Base-by-base conservation (phyloP, 169 alveolate species). In the Blepharisma undulans region DNA sequence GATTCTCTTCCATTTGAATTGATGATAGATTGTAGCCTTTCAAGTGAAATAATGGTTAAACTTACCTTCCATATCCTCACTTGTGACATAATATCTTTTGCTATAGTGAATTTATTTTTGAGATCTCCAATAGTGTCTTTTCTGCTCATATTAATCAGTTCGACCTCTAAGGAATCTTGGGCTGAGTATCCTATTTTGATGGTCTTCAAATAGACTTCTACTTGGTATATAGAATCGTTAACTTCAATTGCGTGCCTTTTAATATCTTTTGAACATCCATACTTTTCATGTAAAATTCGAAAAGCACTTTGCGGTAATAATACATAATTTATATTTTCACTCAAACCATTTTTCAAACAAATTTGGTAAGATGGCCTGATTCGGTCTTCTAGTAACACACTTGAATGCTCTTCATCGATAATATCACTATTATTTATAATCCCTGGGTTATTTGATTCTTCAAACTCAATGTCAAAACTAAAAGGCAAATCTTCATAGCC, bases 261-360 rank as follows among this genome's bases (percentile, higher is more conserved):
- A 1, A 88, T 88, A 22, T 88, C 79, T 2, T 3, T 25, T 0
- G n/a, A 10, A 36, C 25, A 22, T 6, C 59, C n/a, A 34, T 88
- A 88, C 19, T 16, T 27, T 34, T 71, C 33, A 21, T 76, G 19
- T n/a, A 88, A 33, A 88, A 32, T 21, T 27, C 18, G 5, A 33
- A 30, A 88, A 66, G 87, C 85, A 16, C 30, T 25, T 88, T 27
- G 21, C 0, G 92, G 92, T 3, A 88, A 33, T 22, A 88, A 25
- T 22, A 88, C 25, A 36, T 29, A 88, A 34, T 88, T 88, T 19
- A 30, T 71, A 32, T 88, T 76, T 48, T 88, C 92, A 25, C 19
- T 21, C 7, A 88, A n/a, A 8, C 87, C 92, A 12, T 14, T 6
- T 71, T 88, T 88, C 16, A 88, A 76, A n/a, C 34, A 30, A 12